Percentiles rank a stretch among this genome's conserved stretches.
Conservation (phyloP, 495 filamentous ascomycete species). For the Penicillium flavigenum region DNA sequence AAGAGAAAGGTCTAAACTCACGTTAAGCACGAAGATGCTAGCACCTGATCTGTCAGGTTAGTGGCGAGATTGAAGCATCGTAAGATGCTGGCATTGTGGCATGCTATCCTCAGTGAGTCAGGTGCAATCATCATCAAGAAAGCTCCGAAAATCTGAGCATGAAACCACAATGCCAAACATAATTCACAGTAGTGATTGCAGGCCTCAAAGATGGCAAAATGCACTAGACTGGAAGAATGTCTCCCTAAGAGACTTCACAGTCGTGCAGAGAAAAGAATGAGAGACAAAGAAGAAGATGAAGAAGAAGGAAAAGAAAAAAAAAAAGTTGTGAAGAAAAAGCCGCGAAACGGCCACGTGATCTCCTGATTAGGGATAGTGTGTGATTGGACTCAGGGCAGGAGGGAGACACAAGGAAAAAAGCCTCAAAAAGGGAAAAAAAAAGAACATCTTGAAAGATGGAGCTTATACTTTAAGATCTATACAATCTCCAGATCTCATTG, state of each 20-base stretch:
- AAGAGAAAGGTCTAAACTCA: conserved; percentile 28
- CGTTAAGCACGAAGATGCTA: conserved; percentile 17
- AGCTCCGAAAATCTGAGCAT: neutral
- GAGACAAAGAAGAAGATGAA: conserved; percentile 20
- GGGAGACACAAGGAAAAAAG: conserved; percentile 14
- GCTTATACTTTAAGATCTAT: conserved; percentile 3
- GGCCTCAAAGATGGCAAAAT: neutral
- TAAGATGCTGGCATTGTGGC: conserved; percentile 9
- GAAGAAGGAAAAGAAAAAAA: conserved; percentile 19
- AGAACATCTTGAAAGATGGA: conserved; percentile 3
- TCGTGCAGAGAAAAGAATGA: conserved; percentile 10
- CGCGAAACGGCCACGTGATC: conserved; percentile 32
- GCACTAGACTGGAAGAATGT: neutral
- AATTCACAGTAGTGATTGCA: neutral
- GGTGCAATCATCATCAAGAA: conserved; percentile 8
- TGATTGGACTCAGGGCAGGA: conserved; percentile 17
- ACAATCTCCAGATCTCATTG: neutral
- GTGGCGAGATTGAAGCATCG: conserved; percentile 19
- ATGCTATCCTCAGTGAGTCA: conserved; percentile 3
- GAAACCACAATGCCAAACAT: neutral
- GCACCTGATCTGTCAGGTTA: conserved; percentile 26
- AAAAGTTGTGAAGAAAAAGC: conserved; percentile 34
- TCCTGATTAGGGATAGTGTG: conserved; percentile 30
- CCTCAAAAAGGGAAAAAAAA: conserved; percentile 5
- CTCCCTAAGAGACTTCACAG: neutral